A percentile compares a stretch with the other conserved stretches of the same genome.
Evolutionary conservation across 164 flowering plant species (phyloP).

Genomic region (Berberis vulgaris): DNA sequence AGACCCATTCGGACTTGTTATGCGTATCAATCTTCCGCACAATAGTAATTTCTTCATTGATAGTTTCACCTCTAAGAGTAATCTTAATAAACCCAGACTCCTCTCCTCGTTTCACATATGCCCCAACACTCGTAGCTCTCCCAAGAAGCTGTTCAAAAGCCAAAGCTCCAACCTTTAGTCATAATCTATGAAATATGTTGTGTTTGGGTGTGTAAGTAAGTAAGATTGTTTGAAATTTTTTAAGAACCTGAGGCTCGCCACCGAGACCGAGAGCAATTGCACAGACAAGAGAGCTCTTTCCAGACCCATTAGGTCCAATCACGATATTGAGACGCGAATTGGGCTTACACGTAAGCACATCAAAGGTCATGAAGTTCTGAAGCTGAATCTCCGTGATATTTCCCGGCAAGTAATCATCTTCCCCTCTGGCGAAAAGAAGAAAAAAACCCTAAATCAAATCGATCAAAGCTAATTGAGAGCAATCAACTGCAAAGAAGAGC

Average conservation of each 20-base stretch:
- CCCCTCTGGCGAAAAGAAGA: constrained; percentile 39
- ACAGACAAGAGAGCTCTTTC: constrained; percentile 94
- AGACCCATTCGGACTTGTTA: constrained; percentile 88
- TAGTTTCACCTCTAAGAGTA: constrained; percentile 48
- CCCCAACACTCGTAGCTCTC: constrained; percentile 88
- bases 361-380: constrained; percentile 78
- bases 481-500: background rate
- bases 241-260: constrained; percentile 87
- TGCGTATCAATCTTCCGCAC: constrained; percentile 61
- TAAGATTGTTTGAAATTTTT: background rate
- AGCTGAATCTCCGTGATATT: constrained; percentile 80
- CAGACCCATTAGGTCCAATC: constrained; percentile 94
- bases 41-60: constrained; percentile 43
- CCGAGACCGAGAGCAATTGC: constrained; percentile 95
- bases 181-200: too few species aligned
- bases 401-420: constrained; percentile 82
- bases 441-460: background rate
- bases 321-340: constrained; percentile 81
- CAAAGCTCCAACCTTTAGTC: background rate
- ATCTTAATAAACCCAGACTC: constrained; percentile 68
- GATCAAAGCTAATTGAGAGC: background rate
- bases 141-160: constrained; percentile 59
- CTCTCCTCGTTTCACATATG: constrained; percentile 92
- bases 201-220: too few species aligned
- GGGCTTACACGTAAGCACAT: constrained; percentile 57